These are phyloP conservation scores for Prunus persica DNA, from an alignment of 306 rosid species.

Conservation along the genomic window Prunus_persica_NCBIv2 NC_034009.1:47564001-47564500, in stretches of 20 bases:
- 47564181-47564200: neutral
- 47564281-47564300: neutral
- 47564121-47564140: neutral
- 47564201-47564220: neutral
- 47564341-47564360: neutral
- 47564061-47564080: constrained; percentile 19
- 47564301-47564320: neutral
- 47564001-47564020: constrained; percentile 59
- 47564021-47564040: constrained; percentile 64
- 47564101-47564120: neutral
- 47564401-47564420: neutral
- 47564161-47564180: neutral
- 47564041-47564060: constrained; percentile 68
- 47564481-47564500: constrained; percentile 83
- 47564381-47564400: too few relatives aligned
- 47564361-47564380: too few relatives aligned
- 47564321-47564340: neutral
- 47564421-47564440: constrained; percentile 65
- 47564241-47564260: neutral
- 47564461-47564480: constrained; percentile 92
- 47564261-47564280: neutral
- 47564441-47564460: constrained; percentile 90
- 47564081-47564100: neutral
- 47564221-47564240: neutral
- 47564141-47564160: neutral